A percentile compares a stretch with the other conserved stretches of the same genome.
These are phyloP conservation scores for Aspergillus eucalypticola DNA, from an alignment of 2,329 filamentous ascomycete genomes.

Conservation along the genomic window DNA sequence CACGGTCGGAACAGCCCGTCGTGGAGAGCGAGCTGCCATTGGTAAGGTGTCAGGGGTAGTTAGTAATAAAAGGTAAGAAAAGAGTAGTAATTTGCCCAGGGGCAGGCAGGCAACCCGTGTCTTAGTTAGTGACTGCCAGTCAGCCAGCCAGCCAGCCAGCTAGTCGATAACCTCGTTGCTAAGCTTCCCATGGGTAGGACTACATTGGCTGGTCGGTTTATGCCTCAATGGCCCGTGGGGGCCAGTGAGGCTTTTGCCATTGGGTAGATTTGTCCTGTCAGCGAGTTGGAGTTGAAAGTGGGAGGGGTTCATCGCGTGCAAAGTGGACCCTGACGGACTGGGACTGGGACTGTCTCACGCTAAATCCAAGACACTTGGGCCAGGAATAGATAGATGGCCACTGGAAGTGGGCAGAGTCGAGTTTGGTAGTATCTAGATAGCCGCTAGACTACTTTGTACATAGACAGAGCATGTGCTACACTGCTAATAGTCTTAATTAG, in stretches of 20 bases:
- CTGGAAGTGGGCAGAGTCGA: no score
- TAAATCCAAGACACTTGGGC: neutral
- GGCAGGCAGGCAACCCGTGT: neutral
- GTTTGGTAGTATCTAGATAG: neutral
- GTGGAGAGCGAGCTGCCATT: neutral
- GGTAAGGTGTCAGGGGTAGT: neutral
- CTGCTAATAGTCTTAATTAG: neutral
- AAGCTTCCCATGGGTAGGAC: slow-evolving; percentile 6
- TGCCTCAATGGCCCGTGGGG: slow-evolving; percentile 8
- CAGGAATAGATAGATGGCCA: neutral
- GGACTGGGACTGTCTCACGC: neutral
- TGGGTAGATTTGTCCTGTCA: neutral
- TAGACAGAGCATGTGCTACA: neutral
- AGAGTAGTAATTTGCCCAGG: neutral
- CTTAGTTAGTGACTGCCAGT: no score
- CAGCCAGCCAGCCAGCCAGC: neutral
- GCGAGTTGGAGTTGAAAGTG: neutral
- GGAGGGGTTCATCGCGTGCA: neutral
- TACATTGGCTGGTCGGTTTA: neutral
- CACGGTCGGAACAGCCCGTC: neutral
- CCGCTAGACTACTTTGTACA: neutral
- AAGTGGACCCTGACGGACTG: neutral
- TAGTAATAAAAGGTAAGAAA: neutral
- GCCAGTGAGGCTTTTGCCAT: neutral
- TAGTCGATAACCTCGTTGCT: slow-evolving; percentile 7